Conservation (phyloP, 108 stramenopile species). For the Aureococcus anophagefferens region DNA sequence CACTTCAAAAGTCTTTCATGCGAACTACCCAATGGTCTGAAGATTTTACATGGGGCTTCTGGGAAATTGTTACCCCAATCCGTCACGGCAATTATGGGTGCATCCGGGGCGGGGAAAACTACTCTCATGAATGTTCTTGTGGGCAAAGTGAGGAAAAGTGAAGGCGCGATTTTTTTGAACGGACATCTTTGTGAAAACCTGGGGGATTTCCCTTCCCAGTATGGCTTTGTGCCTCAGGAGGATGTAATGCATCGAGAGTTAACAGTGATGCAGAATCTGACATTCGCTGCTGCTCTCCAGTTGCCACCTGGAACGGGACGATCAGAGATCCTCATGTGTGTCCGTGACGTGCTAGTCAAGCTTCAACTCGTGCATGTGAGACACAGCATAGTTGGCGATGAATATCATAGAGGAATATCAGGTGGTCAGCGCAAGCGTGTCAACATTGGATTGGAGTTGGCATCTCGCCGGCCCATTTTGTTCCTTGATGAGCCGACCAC, state of each 20-base stretch:
- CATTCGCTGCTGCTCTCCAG: conserved; percentile 17
- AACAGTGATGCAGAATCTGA: conserved; percentile 23
- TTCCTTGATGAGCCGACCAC: conserved; percentile 37
- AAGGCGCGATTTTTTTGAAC: not conserved
- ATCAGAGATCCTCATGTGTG: not conserved
- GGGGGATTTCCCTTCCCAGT: not conserved
- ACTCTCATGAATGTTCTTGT: conserved; percentile 16
- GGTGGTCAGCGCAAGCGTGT: conserved; percentile 32
- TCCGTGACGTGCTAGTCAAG: not conserved
- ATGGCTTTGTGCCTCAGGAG: conserved; percentile 35
- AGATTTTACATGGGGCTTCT: too few species aligned
- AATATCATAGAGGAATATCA: conserved; percentile 4
- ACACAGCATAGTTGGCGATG: conserved; percentile 6
- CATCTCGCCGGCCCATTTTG: conserved; percentile 8
- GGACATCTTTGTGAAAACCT: too few species aligned
- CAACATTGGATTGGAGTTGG: conserved; percentile 29
- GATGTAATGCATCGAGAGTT: conserved; percentile 29
- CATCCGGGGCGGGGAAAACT: conserved; percentile 30
- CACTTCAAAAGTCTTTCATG: too few species aligned
- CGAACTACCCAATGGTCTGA: too few species aligned
- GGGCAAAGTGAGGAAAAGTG: not conserved
- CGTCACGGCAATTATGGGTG: conserved; percentile 18
- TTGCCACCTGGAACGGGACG: not conserved
- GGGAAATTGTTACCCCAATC: conserved; percentile 4
- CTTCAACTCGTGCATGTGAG: conserved; percentile 1